Conservation (phyloP, 257 asterid species). For the Capsicum chinense region DNA sequence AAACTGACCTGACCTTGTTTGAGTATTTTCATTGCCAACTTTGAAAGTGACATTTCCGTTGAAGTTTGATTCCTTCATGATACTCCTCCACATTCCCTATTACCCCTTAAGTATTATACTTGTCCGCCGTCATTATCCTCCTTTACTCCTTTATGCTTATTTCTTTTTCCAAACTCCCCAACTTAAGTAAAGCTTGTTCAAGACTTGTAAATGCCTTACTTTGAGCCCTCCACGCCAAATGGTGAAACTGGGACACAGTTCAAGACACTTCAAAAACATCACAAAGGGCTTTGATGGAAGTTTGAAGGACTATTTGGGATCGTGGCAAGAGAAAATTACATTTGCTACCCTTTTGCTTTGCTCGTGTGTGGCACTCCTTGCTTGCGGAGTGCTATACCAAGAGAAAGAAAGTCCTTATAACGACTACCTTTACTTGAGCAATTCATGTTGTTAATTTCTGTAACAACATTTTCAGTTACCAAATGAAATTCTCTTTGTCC, state of each 20-base stretch:
- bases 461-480: not conserved
- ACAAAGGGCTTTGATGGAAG: conserved; percentile 23
- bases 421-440: not conserved
- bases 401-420: too few relatives aligned
- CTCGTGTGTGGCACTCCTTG: not conserved
- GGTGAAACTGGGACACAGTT: conserved; percentile 23
- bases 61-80: not conserved
- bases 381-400: not conserved
- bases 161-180: not conserved
- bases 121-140: not conserved
- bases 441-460: not conserved
- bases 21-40: not conserved
- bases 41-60: not conserved
- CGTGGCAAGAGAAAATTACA: too few relatives aligned
- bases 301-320: conserved; percentile 3
- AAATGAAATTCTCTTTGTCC: not conserved
- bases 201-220: not conserved
- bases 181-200: not conserved
- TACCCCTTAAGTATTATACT: not conserved
- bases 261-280: not conserved
- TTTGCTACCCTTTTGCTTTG: not conserved
- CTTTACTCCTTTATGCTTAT: not conserved
- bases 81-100: not conserved
- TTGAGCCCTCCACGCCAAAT: not conserved
- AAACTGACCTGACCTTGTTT: not conserved